phyloP scores from a whole-genome alignment of 257 asterid species.

The Solanum gracilifrons region DNA sequence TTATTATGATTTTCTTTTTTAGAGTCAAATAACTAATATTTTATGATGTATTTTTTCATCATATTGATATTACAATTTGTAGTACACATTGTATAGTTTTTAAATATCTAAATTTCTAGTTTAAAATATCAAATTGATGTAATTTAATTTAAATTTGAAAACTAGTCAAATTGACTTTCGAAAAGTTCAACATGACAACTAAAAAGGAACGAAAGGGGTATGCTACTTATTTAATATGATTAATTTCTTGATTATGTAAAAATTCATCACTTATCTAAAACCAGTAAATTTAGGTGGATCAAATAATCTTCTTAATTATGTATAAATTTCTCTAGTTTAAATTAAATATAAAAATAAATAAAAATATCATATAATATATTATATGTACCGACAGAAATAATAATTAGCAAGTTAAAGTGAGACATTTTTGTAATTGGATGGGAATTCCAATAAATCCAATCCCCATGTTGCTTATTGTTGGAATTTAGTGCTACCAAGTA shows the following conservation, averaged over 20 bases:
- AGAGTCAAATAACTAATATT: too few species aligned
- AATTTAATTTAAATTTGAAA: too few species aligned
- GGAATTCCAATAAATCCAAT: background rate
- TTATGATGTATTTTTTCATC: background rate
- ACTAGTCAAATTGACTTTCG: too few species aligned
- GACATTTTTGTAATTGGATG: background rate
- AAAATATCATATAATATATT: background rate
- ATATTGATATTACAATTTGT: too few species aligned
- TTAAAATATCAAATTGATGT: too few species aligned
- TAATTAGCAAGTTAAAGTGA: background rate
- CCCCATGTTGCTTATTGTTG: background rate
- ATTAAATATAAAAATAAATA: background rate
- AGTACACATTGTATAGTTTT: too few species aligned
- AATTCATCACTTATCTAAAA: background rate
- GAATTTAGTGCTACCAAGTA: background rate
- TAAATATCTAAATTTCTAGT: too few species aligned
- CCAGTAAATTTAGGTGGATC: background rate
- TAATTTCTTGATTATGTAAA: background rate
- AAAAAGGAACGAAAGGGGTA: too few species aligned
- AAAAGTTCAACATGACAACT: accelerated
- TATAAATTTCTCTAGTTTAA: background rate
- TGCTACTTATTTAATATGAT: background rate
- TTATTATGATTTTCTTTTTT: too few species aligned
- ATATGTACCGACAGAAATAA: background rate
- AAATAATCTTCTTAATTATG: background rate